Evolutionary conservation across 2,329 filamentous ascomycete species (phyloP).

Genomic region (Sporothrix brasiliensis): DNA sequence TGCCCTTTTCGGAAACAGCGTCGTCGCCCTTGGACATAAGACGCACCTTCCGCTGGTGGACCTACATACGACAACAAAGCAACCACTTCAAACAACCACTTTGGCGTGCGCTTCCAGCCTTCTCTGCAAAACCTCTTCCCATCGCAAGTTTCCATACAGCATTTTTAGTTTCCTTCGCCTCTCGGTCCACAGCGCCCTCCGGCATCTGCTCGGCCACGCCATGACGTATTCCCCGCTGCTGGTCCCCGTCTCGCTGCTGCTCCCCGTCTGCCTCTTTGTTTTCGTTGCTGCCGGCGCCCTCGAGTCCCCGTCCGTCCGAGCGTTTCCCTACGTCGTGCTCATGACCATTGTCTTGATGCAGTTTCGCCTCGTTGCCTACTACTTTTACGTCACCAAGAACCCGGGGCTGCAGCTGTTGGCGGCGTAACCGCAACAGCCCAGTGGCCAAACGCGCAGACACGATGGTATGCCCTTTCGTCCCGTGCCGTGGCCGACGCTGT

Average conservation of each 20-base stretch:
- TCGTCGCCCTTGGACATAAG: neutral
- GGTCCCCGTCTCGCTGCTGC: constrained; percentile 27
- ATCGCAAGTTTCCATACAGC: neutral
- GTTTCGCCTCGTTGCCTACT: constrained; percentile 28
- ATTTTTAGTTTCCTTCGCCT: neutral
- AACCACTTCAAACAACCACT: too few relatives aligned
- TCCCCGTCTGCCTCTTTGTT: constrained; percentile 14
- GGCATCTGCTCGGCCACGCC: neutral
- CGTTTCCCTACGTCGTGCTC: constrained; percentile 18
- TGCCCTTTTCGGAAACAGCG: neutral
- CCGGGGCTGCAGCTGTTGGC: constrained; percentile 13
- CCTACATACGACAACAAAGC: too few relatives aligned
- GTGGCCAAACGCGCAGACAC: too few relatives aligned
- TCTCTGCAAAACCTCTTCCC: too few relatives aligned
- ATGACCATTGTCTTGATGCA: constrained; percentile 22
- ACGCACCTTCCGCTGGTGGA: neutral
- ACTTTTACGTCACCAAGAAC: constrained; percentile 13
- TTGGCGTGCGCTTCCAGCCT: too few relatives aligned
- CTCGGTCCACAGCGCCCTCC: too few relatives aligned
- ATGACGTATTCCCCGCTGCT: constrained; percentile 23
- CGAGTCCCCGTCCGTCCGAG: constrained; percentile 24
- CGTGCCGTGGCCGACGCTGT: neutral
- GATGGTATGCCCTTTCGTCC: too few relatives aligned
- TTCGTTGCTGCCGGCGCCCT: constrained; percentile 16
- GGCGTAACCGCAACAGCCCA: neutral